These are phyloP conservation scores for Nannizzia gypsea DNA, from an alignment of 2,329 filamentous ascomycete genomes.

Conservation along the genomic window DNA sequence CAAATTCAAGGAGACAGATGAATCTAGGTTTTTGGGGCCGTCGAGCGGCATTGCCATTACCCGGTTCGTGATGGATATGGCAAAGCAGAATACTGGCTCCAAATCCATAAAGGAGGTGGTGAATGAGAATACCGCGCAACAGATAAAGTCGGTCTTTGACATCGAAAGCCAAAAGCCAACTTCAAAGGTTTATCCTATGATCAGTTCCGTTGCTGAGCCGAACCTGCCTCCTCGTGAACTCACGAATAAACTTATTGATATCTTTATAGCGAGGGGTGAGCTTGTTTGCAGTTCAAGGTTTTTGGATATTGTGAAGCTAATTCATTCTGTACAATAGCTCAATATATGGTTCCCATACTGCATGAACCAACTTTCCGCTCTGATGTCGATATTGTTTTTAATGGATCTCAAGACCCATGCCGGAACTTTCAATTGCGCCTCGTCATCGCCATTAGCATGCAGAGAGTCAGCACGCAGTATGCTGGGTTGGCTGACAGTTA, in stretches of 20 bases:
- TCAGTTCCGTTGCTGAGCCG: constrained; percentile 70
- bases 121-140: constrained; percentile 56
- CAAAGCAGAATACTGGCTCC: constrained; percentile 82
- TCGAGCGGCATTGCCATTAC: constrained; percentile 95
- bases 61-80: constrained; percentile 87
- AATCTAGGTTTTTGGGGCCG: constrained; percentile 80
- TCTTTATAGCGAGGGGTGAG: constrained; percentile 75
- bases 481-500: constrained; percentile 92
- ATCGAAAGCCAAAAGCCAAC: constrained; percentile 55
- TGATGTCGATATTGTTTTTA: constrained; percentile 71
- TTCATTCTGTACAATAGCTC: constrained; percentile 44
- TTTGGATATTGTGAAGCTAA: background rate
- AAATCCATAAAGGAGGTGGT: constrained; percentile 88
- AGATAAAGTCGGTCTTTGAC: constrained; percentile 56
- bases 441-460: constrained; percentile 87
- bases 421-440: constrained; percentile 82
- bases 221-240: constrained; percentile 61
- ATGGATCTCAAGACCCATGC: constrained; percentile 62
- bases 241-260: constrained; percentile 65
- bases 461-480: constrained; percentile 79
- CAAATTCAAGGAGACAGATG: constrained; percentile 70
- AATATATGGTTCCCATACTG: constrained; percentile 75
- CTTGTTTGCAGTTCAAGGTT: background rate
- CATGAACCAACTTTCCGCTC: constrained; percentile 69
- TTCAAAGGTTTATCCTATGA: constrained; percentile 77